Percentiles rank a stretch among this genome's conserved stretches.
These are phyloP conservation scores for Radiomyces spectabilis DNA, from an alignment of 192 early-diverging fungal species.

Conservation along the genomic window DNA sequence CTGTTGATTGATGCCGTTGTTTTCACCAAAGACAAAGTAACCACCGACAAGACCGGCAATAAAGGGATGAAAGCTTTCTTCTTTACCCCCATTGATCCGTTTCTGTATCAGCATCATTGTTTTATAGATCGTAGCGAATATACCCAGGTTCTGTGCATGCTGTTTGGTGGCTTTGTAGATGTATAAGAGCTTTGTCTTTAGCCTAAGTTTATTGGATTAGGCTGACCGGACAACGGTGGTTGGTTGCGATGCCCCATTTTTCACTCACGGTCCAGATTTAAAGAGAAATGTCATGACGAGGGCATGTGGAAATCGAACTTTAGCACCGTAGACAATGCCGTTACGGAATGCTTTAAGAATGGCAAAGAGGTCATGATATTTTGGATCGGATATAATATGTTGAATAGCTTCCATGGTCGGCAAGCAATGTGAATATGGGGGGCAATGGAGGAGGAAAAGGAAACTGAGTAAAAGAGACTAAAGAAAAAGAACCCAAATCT, in stretches of 20 bases:
- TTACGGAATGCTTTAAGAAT: constrained; percentile 91
- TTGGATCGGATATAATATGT: constrained; percentile 56
- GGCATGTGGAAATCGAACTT: constrained; percentile 95
- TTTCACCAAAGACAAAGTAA: constrained; percentile 90
- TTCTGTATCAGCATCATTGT: constrained; percentile 74
- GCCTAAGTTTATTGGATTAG: constrained; percentile 45
- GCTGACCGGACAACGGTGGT: not conserved
- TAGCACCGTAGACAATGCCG: constrained; percentile 93
- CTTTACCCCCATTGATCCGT: constrained; percentile 64
- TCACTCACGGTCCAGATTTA: constrained; percentile 52
- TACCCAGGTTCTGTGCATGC: constrained; percentile 83
- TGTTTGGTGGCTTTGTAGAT: constrained; percentile 84
- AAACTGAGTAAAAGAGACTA: too few relatives aligned
- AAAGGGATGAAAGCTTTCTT: constrained; percentile 75
- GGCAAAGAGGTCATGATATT: constrained; percentile 71
- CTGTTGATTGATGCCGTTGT: constrained; percentile 95
- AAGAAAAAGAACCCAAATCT: too few relatives aligned
- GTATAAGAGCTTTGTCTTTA: constrained; percentile 64
- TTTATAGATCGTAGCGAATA: constrained; percentile 95
- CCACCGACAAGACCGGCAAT: constrained; percentile 87
- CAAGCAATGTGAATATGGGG: too few relatives aligned
- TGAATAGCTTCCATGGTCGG: constrained; percentile 40
- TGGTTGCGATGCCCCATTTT: not conserved
- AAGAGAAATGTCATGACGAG: constrained; percentile 96
- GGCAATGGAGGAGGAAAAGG: too few relatives aligned